Percentiles rank a stretch among this genome's conserved stretches.
phyloP scores from a whole-genome alignment of 129 eudicot species.

The Tagetes patula region DNA sequence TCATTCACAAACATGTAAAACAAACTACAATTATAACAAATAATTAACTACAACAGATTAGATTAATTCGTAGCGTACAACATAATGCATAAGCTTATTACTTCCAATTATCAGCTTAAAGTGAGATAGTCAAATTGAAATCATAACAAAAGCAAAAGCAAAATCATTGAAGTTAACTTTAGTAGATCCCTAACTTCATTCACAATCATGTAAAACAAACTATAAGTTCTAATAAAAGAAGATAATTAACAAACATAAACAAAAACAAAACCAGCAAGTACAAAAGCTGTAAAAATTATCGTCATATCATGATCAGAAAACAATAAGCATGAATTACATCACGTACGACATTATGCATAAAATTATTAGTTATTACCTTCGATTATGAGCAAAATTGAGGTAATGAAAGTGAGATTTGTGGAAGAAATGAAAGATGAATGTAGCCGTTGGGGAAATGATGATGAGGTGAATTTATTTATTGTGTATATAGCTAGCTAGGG shows the following conservation, averaged over 20 bases:
- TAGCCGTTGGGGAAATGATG: neutral
- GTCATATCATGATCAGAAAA: neutral
- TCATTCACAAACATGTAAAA: constrained; percentile 30
- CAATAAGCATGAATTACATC: too few species aligned
- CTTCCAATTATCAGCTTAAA: too few species aligned
- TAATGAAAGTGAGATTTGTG: neutral
- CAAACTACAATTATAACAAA: constrained; percentile 10
- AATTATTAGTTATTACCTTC: constrained; percentile 8
- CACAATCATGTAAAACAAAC: constrained; percentile 33
- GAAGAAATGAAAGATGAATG: neutral
- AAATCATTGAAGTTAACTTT: neutral
- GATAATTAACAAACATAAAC: neutral
- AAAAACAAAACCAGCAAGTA: neutral
- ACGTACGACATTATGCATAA: constrained; percentile 9
- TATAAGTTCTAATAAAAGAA: neutral
- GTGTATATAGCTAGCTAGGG: constrained; percentile 3
- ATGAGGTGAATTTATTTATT: neutral
- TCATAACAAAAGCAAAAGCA: too few species aligned
- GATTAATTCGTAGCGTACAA: too few species aligned
- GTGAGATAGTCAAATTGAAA: too few species aligned
- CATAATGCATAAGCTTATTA: too few species aligned
- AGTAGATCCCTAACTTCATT: constrained; percentile 26
- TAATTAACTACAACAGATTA: neutral
- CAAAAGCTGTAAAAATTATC: neutral
- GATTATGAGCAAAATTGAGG: neutral